Evolutionary conservation across 192 early-diverging fungal genomes (phyloP).

Genomic region (Cladochytrium replicatum): DNA sequence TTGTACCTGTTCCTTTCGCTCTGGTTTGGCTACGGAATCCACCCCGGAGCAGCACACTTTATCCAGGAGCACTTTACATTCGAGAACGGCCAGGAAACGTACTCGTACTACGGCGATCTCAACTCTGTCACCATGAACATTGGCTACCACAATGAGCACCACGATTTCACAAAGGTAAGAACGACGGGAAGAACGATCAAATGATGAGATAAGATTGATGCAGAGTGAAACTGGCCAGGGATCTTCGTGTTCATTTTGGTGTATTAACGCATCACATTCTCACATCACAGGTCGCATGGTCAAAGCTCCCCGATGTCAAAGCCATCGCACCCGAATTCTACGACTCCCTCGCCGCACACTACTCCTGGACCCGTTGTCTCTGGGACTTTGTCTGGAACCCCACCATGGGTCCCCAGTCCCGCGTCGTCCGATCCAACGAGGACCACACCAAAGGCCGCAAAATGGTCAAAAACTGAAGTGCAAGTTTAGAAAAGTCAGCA

Average conservation of each 20-base stretch:
- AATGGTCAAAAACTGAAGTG: too few relatives aligned
- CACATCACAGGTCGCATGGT: slow-evolving; percentile 67
- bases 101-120: slow-evolving; percentile 89
- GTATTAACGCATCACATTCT: not conserved
- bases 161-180: slow-evolving; percentile 89
- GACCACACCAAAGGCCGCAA: slow-evolving; percentile 66
- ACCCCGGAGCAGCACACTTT: slow-evolving; percentile 92
- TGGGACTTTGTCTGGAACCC: too few relatives aligned
- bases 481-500: too few relatives aligned
- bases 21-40: slow-evolving; percentile 78
- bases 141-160: slow-evolving; percentile 97
- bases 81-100: slow-evolving; percentile 87
- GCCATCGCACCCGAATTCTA: slow-evolving; percentile 84
- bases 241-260: too few relatives aligned
- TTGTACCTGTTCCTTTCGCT: too few relatives aligned
- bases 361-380: too few relatives aligned
- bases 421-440: slow-evolving; percentile 59
- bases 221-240: too few relatives aligned
- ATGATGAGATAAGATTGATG: too few relatives aligned
- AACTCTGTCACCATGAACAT: slow-evolving; percentile 89
- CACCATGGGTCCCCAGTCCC: slow-evolving; percentile 71
- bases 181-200: too few relatives aligned
- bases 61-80: slow-evolving; percentile 97
- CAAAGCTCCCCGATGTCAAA: slow-evolving; percentile 68
- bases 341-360: slow-evolving; percentile 68